Base-by-base conservation (phyloP, 2,329 filamentous ascomycete genomes). In the Celoporthe dispersa region DNA sequence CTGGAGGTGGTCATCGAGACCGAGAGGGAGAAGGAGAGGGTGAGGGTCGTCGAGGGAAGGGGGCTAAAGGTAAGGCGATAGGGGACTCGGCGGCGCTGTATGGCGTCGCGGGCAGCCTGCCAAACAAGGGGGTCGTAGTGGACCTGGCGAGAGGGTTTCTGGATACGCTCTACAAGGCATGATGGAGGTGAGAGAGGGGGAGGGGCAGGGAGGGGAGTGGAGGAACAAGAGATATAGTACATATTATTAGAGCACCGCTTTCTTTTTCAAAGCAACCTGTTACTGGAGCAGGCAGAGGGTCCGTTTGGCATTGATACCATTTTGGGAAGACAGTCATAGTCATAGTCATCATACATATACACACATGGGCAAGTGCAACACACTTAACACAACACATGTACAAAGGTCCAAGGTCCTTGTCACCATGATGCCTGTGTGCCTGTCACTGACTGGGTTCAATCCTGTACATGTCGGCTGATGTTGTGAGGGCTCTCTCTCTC, bases 81-180 rank as follows among this genome's bases (percentile, higher is more conserved):
- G 93, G 93, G 1, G 93, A 97, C 79, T 90, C 93, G 19, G 93
- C 94, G 1, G 94, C 94, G 5, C 82, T 99, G 72, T 99, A 99
- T 81, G 96, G 96, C 68, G 94, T 99, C 69, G 96, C 96, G 0
- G 96, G 96, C 7, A 97, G 93, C 77, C 81, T 99, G 80, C 96
- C 96, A 1, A 97, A 99, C 79, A 98, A 98, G 87, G 94, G 92
- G 75, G 91, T 99, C 44, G 94, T 99, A 41, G 93, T 93, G 74
- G 93, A 97, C 76, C 82, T 99, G 78, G 95, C 94, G 1, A 93
- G 87, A 74, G 95, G 94, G 0, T 99, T 98, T 81, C 84, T 98
- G 78, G 94, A 98, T 82, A 91, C 96, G 66, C 79, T 98, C 80
- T 98, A 98, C 81, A 97, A 97, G 85, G 91, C 91, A 71, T 96